Evolutionary conservation across 2,329 filamentous ascomycete species (phyloP).

Genomic region (Ascochyta lentis): DNA sequence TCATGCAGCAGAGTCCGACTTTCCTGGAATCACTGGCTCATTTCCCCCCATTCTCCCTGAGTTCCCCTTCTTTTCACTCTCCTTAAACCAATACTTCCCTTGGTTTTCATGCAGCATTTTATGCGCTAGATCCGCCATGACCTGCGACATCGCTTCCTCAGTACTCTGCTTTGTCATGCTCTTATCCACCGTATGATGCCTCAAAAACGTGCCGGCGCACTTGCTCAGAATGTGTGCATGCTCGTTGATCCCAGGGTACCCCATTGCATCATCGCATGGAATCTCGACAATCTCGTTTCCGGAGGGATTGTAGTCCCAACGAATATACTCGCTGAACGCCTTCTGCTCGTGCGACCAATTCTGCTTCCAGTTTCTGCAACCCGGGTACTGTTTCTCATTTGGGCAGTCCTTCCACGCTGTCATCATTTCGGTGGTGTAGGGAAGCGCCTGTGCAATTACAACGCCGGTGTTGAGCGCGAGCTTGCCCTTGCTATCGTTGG

Average conservation of each 20-base stretch:
- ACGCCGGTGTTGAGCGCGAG: constrained; percentile 51
- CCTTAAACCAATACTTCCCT: constrained; percentile 18
- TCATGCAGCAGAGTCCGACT: not conserved
- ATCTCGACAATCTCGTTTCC: constrained; percentile 39
- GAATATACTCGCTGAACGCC: constrained; percentile 44
- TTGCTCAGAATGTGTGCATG: constrained; percentile 21
- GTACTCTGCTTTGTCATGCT: constrained; percentile 23
- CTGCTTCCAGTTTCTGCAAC: constrained; percentile 38
- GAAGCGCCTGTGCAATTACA: constrained; percentile 46
- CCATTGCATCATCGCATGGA: constrained; percentile 46
- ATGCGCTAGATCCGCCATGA: constrained; percentile 16
- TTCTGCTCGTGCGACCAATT: constrained; percentile 44
- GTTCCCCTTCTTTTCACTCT: constrained; percentile 6
- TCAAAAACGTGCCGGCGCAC: constrained; percentile 36
- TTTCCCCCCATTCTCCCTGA: not conserved
- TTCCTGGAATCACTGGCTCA: not conserved
- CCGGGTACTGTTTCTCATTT: constrained; percentile 30
- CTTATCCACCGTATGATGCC: constrained; percentile 37
- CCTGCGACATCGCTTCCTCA: constrained; percentile 25
- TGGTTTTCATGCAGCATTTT: constrained; percentile 18
- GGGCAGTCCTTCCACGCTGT: constrained; percentile 43
- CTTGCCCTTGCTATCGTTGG: constrained; percentile 47
- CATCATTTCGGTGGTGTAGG: constrained; percentile 38
- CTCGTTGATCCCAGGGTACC: constrained; percentile 33
- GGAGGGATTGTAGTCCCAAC: constrained; percentile 40